Evolutionary conservation across 164 flowering plant genomes (phyloP).

Genomic region (Piper betle): DNA sequence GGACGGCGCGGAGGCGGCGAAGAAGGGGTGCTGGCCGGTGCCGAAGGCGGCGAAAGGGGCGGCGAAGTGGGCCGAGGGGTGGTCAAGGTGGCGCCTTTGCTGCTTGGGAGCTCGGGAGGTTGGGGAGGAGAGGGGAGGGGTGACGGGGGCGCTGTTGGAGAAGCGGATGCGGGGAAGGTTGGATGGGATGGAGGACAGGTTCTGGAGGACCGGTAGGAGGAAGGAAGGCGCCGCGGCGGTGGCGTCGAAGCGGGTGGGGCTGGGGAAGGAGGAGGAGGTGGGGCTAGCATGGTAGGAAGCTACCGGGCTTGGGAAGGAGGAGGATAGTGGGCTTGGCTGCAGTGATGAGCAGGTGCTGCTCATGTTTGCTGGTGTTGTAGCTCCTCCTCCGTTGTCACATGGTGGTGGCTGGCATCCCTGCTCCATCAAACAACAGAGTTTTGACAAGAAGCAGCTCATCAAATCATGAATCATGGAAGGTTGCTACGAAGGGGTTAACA

Average conservation of each 20-base stretch:
- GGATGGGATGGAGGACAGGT: conserved; percentile 51
- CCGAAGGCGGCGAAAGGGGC: conserved; percentile 18
- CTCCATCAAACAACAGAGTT: too few species aligned
- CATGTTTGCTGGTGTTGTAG: too few species aligned
- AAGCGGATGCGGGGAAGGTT: conserved; percentile 71
- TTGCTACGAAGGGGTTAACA: too few species aligned
- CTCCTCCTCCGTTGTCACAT: too few species aligned
- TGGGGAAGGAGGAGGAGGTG: conserved; percentile 64
- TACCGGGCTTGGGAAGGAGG: conserved; percentile 54
- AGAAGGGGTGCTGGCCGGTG: conserved; percentile 60
- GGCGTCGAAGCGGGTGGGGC: conserved; percentile 60
- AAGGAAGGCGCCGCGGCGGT: conserved; percentile 48
- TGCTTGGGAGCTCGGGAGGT: conserved; percentile 56
- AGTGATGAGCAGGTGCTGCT: too few species aligned
- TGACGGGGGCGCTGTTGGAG: conserved; percentile 90
- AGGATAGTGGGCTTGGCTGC: too few species aligned
- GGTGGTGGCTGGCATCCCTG: too few species aligned
- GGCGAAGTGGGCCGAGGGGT: conserved; percentile 31
- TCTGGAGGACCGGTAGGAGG: conserved; percentile 59
- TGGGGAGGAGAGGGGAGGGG: conserved; percentile 88
- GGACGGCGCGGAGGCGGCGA: conserved; percentile 80
- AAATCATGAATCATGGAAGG: too few species aligned
- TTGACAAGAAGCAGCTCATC: too few species aligned
- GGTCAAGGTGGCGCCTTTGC: too few species aligned
- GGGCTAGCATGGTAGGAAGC: conserved; percentile 91